A percentile compares a stretch with the other conserved stretches of the same genome.
Conservation (phyloP, 768 basidiomycete genomes). For the Leucosporidium yakuticum region DNA sequence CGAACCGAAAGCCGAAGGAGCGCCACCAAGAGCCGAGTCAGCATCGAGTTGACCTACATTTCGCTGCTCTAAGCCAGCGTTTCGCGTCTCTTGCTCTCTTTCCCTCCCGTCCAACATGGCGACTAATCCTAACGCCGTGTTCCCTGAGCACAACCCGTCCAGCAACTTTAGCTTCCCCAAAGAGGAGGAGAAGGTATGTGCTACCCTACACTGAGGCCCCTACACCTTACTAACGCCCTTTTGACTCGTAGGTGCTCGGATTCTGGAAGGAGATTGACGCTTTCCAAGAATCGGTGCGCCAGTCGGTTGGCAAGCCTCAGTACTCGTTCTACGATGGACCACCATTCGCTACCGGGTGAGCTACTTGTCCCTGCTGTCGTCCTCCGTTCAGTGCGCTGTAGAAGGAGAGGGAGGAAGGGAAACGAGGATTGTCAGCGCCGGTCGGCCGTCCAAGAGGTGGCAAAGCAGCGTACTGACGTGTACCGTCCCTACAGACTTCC, state of each 20-base stretch:
- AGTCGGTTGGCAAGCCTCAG: conserved; percentile 81
- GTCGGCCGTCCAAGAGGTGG: too few species aligned
- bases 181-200: conserved; percentile 55
- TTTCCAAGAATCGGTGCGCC: conserved; percentile 86
- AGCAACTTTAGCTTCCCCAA: conserved; percentile 67
- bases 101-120: not conserved
- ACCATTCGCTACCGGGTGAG: conserved; percentile 81
- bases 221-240: not conserved
- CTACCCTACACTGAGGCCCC: not conserved
- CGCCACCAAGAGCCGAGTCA: not conserved
- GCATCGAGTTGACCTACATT: not conserved
- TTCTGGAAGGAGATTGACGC: conserved; percentile 98
- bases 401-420: too few species aligned
- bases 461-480: too few species aligned
- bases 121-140: conserved; percentile 26
- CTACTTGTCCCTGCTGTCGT: conserved; percentile 77
- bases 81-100: not conserved
- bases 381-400: conserved; percentile 52
- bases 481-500: not conserved
- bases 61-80: not conserved
- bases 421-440: too few species aligned
- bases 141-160: conserved; percentile 32
- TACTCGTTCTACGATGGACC: conserved; percentile 80
- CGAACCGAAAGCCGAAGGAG: too few species aligned
- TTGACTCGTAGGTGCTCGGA: conserved; percentile 62